Base-by-base conservation (phyloP, 345 rosid genomes). In the Anastatica hierochuntica region DNA sequence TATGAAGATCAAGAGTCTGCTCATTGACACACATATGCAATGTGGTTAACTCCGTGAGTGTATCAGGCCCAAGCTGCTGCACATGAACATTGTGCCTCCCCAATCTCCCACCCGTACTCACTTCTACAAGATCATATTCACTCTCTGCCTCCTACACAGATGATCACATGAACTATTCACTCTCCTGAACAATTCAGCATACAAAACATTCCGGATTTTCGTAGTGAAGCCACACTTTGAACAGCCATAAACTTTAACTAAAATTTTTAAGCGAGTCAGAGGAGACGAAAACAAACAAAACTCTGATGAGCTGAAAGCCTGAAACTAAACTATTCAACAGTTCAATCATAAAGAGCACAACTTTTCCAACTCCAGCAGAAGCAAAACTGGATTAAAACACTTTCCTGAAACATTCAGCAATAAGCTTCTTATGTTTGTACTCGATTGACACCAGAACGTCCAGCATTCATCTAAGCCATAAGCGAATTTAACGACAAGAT, bases 61-160 rank as follows among this genome's bases (percentile, higher is more conserved):
- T 92, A 38, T 79, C 94, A 6, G 96, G 82, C 19, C 98, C 96
- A 18, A 84, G 59, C 65, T 92, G 97, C 54, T 85, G 94, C 38
- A 88, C 81, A 65, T 85, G 94, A 49, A 88, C 74, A 73, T 85
- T 88, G 75, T 92, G 97, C 67, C 98, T 76, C 69, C 98, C 85
- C 40, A 92, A 64, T 64, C 69, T 88, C 43, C 98, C 97, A 7
- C 98, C 98, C 1, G 84, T 81, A 64, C 98, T 88, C 58, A 85
- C 77, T 78, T 92, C 98, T 11, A 80, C 83, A 14, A 92, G 90
- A 59, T 85, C 86, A 54, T 88, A 92, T 17, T 54, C 54, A 67
- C 98, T 92, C 56, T 71, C 66, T 24, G 80, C 56, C 75, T 83
- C 86, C 98, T 88, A 72, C 68, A 62, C 48, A 62, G 11, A 41